Evolutionary conservation across 78 protist species (phyloP).

Genomic region (Acrasis kona): DNA sequence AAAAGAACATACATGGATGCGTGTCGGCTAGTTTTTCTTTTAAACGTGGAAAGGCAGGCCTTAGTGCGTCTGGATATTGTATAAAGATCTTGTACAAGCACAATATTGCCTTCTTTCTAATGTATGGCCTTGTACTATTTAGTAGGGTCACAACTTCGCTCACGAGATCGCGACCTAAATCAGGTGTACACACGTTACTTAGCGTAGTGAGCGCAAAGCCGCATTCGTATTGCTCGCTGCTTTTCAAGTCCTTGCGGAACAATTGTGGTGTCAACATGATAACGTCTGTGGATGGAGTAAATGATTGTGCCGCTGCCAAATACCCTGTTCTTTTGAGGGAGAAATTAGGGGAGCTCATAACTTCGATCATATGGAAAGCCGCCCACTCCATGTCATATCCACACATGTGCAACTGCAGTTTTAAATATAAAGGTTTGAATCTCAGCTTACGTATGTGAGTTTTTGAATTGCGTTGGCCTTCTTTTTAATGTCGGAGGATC

Average conservation of each 20-base stretch:
- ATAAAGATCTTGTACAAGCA: constrained; percentile 73
- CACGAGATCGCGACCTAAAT: constrained; percentile 81
- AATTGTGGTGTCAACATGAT: constrained; percentile 80
- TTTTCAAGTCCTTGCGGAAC: constrained; percentile 74
- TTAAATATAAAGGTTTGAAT: not conserved
- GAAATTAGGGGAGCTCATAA: constrained; percentile 66
- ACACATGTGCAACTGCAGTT: constrained; percentile 78
- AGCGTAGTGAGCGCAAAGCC: constrained; percentile 81
- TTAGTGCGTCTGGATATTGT: constrained; percentile 84
- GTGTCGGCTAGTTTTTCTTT: constrained; percentile 75
- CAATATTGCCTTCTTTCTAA: constrained; percentile 70
- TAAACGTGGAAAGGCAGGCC: constrained; percentile 85
- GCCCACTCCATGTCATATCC: constrained; percentile 89
- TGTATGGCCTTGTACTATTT: constrained; percentile 54
- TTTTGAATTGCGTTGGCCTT: constrained; percentile 82
- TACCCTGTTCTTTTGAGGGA: constrained; percentile 84
- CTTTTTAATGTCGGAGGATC: constrained; percentile 13
- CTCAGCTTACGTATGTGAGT: constrained; percentile 67
- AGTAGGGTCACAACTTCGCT: constrained; percentile 69
- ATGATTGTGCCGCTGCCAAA: constrained; percentile 75
- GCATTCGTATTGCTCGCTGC: constrained; percentile 63
- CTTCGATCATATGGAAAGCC: constrained; percentile 86
- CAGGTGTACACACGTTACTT: constrained; percentile 75
- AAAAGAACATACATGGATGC: constrained; percentile 35
- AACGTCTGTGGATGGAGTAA: constrained; percentile 76